These are phyloP conservation scores for Glaciozyma martinii DNA, from an alignment of 768 basidiomycete species.

Conservation along the genomic window DNA sequence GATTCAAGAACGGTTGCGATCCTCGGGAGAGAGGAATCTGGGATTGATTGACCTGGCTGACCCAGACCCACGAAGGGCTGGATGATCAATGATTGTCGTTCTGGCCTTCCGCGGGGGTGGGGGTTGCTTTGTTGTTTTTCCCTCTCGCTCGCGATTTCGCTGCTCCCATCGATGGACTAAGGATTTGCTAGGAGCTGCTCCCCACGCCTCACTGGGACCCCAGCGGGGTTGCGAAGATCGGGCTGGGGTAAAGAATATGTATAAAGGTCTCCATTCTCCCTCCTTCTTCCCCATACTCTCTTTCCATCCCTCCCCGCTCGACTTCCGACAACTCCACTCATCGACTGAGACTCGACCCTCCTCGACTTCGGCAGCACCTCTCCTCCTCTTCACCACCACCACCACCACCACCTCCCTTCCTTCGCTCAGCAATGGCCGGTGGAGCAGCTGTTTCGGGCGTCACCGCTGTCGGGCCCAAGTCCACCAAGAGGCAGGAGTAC, in stretches of 20 bases:
- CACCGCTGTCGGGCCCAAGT: constrained; percentile 48
- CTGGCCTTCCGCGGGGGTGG: no score
- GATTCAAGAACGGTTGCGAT: no score
- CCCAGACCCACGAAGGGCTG: no score
- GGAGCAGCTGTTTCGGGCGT: constrained; percentile 33
- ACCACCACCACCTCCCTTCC: no score
- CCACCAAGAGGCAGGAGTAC: constrained; percentile 27
- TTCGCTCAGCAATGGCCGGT: constrained; percentile 35
- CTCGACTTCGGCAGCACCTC: no score
- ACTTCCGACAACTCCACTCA: background rate
- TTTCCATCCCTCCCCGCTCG: background rate
- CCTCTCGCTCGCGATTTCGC: background rate
- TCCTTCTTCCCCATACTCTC: background rate
- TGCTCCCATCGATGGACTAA: background rate
- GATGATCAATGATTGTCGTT: no score
- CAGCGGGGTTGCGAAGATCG: background rate
- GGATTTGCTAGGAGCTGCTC: background rate
- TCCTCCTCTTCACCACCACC: no score
- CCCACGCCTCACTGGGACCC: background rate
- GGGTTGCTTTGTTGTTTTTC: background rate
- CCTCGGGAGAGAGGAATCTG: no score
- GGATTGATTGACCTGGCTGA: no score
- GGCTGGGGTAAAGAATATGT: background rate
- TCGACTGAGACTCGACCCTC: background rate
- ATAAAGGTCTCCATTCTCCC: background rate